Conservation (phyloP, 345 rosid genomes). For the Aurinia saxatilis region DNA sequence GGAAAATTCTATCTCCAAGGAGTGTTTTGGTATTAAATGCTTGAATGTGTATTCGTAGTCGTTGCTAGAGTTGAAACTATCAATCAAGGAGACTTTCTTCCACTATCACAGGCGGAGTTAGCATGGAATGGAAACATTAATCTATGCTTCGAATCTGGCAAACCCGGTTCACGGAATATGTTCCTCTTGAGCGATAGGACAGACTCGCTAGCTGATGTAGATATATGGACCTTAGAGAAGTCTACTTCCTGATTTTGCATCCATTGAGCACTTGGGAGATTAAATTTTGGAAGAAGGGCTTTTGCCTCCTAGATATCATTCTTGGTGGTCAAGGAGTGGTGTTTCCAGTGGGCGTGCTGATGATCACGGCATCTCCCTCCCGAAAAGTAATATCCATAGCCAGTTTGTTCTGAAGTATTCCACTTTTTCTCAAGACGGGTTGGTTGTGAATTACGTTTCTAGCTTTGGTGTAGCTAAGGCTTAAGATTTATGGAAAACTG, state of each 20-base stretch:
- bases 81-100: too few species aligned
- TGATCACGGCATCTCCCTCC: constrained; percentile 75
- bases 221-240: constrained; percentile 74
- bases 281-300: constrained; percentile 81
- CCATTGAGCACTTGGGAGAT: constrained; percentile 48
- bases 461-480: too few species aligned
- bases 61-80: too few species aligned
- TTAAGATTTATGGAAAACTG: too few species aligned
- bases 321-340: constrained; percentile 77
- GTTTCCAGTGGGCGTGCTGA: constrained; percentile 37
- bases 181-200: constrained; percentile 39
- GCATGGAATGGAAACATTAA: constrained; percentile 58
- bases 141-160: constrained; percentile 35
- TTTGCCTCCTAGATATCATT: constrained; percentile 93
- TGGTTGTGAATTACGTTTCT: too few species aligned
- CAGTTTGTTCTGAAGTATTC: too few species aligned
- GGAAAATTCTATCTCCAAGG: neutral
- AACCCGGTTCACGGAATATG: too few species aligned
- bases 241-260: constrained; percentile 86
- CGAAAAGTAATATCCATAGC: too few species aligned
- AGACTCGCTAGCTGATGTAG: constrained; percentile 37
- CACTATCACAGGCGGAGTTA: constrained; percentile 28
- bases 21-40: neutral
- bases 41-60: neutral
- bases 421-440: too few species aligned